A percentile compares a stretch with the other conserved stretches of the same genome.
Evolutionary conservation across 1,139 yeast genomes (phyloP).

Genomic region (Eremothecium sinecaudum): DNA sequence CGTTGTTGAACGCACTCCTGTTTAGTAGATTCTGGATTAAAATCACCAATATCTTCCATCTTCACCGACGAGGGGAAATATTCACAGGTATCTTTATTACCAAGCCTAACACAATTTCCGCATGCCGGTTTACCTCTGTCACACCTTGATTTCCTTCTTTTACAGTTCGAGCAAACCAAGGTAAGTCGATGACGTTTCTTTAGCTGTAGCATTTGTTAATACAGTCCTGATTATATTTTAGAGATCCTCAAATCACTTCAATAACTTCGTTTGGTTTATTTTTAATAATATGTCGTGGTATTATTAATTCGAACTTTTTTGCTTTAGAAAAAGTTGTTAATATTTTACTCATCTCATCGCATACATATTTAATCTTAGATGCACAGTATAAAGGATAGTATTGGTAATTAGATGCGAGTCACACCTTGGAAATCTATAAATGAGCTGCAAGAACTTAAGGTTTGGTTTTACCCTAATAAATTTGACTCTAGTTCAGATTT

Average conservation of each 20-base stretch:
- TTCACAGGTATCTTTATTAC: constrained; percentile 22
- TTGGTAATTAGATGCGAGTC: constrained; percentile 32
- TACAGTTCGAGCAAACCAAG: constrained; percentile 31
- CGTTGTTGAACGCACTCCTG: background rate
- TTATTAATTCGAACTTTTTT: too few relatives aligned
- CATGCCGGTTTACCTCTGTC: constrained; percentile 30
- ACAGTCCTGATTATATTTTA: too few relatives aligned
- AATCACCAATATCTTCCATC: background rate
- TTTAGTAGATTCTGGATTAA: background rate
- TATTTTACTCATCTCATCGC: background rate
- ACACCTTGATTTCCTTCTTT: constrained; percentile 32
- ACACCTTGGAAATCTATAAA: constrained; percentile 46
- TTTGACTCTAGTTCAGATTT: constrained; percentile 19
- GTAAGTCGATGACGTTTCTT: constrained; percentile 25
- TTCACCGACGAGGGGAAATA: constrained; percentile 10
- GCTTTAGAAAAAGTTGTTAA: background rate
- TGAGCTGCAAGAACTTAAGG: constrained; percentile 47
- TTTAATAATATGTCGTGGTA: too few relatives aligned
- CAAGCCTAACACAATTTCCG: constrained; percentile 24
- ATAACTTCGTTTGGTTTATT: too few relatives aligned
- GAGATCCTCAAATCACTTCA: too few relatives aligned
- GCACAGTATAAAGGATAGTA: too few relatives aligned
- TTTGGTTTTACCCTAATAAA: constrained; percentile 46
- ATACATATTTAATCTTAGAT: too few relatives aligned
- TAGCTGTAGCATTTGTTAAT: constrained; percentile 3